Conservation (phyloP, 352 stramenopile genomes). For the Peronospora tabacina region DNA sequence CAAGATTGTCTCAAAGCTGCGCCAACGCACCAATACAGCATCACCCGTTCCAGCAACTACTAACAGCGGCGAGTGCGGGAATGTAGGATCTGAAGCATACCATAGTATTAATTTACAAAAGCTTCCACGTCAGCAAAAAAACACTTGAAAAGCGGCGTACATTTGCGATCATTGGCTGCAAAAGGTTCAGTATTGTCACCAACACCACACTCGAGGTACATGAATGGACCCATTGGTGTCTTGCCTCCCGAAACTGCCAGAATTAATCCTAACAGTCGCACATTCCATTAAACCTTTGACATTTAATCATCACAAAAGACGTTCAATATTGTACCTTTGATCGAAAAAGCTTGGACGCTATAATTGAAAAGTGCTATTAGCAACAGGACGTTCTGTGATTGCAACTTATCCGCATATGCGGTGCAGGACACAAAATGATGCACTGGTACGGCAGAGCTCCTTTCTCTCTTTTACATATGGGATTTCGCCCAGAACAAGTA, state of each 20-base stretch:
- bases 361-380: slow-evolving; percentile 14
- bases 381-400: slow-evolving; percentile 1
- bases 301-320: not conserved
- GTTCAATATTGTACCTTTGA: slow-evolving; percentile 14
- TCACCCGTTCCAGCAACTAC: slow-evolving; percentile 34
- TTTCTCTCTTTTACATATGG: slow-evolving; percentile 10
- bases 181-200: not conserved
- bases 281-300: slow-evolving; percentile 18
- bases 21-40: slow-evolving; percentile 38
- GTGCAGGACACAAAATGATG: slow-evolving; percentile 2
- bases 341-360: slow-evolving; percentile 8
- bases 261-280: not conserved
- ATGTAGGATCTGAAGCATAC: slow-evolving; percentile 28
- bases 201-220: slow-evolving; percentile 7
- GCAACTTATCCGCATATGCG: slow-evolving; percentile 6
- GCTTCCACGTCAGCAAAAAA: not conserved
- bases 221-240: slow-evolving; percentile 3
- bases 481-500: not conserved
- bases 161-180: slow-evolving; percentile 21
- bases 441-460: not conserved
- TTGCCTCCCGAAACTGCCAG: slow-evolving; percentile 9
- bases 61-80: slow-evolving; percentile 40
- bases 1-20: slow-evolving; percentile 32
- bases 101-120: slow-evolving; percentile 3
- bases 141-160: slow-evolving; percentile 10